Base-by-base conservation (phyloP, 352 stramenopile species). In the Phytophthora palmivora region DNA sequence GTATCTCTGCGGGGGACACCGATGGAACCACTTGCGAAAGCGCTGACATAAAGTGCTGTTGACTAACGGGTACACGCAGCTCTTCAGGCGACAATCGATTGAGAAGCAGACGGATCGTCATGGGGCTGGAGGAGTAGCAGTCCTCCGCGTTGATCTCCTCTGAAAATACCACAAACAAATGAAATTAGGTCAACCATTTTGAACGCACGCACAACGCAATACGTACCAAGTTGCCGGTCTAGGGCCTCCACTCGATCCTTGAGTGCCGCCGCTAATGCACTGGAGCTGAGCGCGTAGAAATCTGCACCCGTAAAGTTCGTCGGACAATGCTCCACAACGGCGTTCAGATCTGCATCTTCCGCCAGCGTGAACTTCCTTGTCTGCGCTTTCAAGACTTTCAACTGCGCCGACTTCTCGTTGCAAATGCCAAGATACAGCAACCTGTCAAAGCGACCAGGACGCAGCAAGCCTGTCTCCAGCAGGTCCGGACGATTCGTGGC, bases 401-500 rank as follows among this genome's bases (percentile, higher is more conserved):
- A 61, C 42, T 95, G 84, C 2, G 84, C 84, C 4, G 71, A 56
- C 58, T 82, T 82, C 18, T 92, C 82, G 19, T 72, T 89, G 63
- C 84, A 92, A 63, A 95, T 94, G 28, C 87, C 87, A 12, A 95
- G 67, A 34, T 95, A 95, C 16, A 95, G 50, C 62, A 95, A 60
- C 10, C 87, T 78, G 41, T 95, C 87, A 44, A 95, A 94, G 38
- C 97, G 88, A 14, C 97, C 97, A 4, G 97, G 96, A 18, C 97
- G 92, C 26, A 99, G 69, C 53, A 99, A 69, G 9, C 91, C 87
- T 11, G 88, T 94, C 76, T 99, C 97, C n/a, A 99, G 78, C 19
- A 99, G 67, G 56, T 99, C 97, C 2, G 97, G 97, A 7, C 96
- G 93, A 73, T 99, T 99, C 5, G 97, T 99, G 4, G 97, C 96